phyloP scores from a whole-genome alignment of 2,329 filamentous ascomycete species.

The Metarhizium robertsii region DNA sequence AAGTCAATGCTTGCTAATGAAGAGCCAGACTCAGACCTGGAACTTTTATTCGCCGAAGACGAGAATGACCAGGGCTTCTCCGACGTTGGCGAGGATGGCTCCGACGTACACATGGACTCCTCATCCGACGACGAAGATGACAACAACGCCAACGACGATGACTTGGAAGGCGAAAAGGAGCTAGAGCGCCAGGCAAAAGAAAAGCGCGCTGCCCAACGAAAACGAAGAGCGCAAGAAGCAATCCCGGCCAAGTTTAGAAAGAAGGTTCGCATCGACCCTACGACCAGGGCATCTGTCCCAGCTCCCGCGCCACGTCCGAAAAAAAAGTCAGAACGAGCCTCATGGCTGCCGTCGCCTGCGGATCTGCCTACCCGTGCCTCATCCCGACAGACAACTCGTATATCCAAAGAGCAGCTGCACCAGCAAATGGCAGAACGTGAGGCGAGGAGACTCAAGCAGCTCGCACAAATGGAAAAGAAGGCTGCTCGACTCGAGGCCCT shows the following conservation, averaged over 20 bases:
- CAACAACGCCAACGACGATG: slow-evolving; percentile 44
- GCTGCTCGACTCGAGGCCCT: slow-evolving; percentile 62
- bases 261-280: slow-evolving; percentile 63
- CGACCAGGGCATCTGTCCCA: slow-evolving; percentile 18
- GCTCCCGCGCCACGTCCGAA: slow-evolving; percentile 40
- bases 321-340: slow-evolving; percentile 51
- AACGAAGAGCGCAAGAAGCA: slow-evolving; percentile 71
- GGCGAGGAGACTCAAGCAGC: slow-evolving; percentile 59
- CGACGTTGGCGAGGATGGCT: slow-evolving; percentile 55
- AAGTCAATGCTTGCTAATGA: slow-evolving; percentile 68
- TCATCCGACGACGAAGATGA: slow-evolving; percentile 79
- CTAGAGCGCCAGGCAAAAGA: slow-evolving; percentile 67
- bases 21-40: slow-evolving; percentile 59
- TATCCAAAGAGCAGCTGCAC: slow-evolving; percentile 53
- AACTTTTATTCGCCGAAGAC: slow-evolving; percentile 66
- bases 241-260: slow-evolving; percentile 64
- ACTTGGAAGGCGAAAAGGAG: slow-evolving; percentile 81
- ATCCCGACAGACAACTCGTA: slow-evolving; percentile 46
- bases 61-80: slow-evolving; percentile 62
- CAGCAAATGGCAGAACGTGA: slow-evolving; percentile 68
- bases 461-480: slow-evolving; percentile 57
- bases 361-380: slow-evolving; percentile 51
- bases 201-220: slow-evolving; percentile 57
- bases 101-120: slow-evolving; percentile 78
- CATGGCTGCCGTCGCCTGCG: slow-evolving; percentile 45